Percentiles rank a stretch among this genome's conserved stretches.
Conservation (phyloP, 208 protist genomes). For the Leishmania amazonensis region DNA sequence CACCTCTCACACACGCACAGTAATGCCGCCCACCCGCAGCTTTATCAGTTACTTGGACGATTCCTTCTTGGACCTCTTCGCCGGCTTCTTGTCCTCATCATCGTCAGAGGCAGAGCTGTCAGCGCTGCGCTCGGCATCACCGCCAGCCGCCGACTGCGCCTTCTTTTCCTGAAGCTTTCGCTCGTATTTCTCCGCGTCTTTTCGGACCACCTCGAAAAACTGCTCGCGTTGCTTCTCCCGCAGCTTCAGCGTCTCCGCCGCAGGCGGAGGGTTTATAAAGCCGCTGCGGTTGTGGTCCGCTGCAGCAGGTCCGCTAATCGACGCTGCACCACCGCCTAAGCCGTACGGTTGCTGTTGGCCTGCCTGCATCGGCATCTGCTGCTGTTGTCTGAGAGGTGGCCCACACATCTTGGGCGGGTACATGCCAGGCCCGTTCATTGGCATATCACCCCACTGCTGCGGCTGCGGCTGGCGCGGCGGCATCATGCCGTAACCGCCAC, state of each 20-base stretch:
- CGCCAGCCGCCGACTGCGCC: slow-evolving; percentile 34
- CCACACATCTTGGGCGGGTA: slow-evolving; percentile 10
- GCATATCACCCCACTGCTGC: slow-evolving; percentile 10
- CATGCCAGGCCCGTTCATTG: slow-evolving; percentile 11
- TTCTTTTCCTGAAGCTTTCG: slow-evolving; percentile 53
- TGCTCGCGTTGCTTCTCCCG: slow-evolving; percentile 84
- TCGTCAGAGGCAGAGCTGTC: slow-evolving; percentile 31
- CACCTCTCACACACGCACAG: background rate
- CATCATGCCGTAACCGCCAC: slow-evolving; percentile 4
- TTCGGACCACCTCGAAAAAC: slow-evolving; percentile 79
- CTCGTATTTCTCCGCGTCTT: slow-evolving; percentile 76
- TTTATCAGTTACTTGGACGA: background rate
- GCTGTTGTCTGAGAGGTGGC: background rate
- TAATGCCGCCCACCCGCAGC: background rate
- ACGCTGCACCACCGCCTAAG: background rate
- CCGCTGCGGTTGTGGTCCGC: background rate
- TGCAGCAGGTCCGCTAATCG: background rate
- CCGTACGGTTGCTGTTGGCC: background rate
- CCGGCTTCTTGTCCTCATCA: slow-evolving; percentile 19
- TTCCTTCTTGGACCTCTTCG: slow-evolving; percentile 22
- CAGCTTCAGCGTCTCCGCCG: slow-evolving; percentile 66
- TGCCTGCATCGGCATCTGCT: background rate
- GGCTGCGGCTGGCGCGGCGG: background rate
- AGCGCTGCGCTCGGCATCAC: slow-evolving; percentile 20
- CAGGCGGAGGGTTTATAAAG: slow-evolving; percentile 51